These are phyloP conservation scores for Cenchrus purpureus DNA, from an alignment of 176 grass and related monocot species.

Conservation along the genomic window DNA sequence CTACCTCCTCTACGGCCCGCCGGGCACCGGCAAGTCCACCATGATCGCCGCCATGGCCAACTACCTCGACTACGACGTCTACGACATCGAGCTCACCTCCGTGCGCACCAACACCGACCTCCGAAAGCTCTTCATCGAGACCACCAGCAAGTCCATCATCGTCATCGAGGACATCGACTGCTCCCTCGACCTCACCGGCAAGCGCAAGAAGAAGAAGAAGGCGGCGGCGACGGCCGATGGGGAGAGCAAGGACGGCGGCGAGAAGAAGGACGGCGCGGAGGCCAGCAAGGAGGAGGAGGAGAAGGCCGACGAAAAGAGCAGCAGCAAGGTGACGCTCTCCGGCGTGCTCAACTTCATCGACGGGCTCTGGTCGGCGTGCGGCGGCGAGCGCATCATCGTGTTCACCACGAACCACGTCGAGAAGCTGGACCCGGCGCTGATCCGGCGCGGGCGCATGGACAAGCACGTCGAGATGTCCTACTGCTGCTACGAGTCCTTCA, in stretches of 20 bases:
- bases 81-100: slow-evolving; percentile 40
- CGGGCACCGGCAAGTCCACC: slow-evolving; percentile 28
- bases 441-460: slow-evolving; percentile 37
- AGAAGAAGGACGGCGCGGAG: background rate
- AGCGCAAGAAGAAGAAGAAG: slow-evolving; percentile 19
- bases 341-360: slow-evolving; percentile 49
- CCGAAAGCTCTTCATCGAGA: slow-evolving; percentile 43
- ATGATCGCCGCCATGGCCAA: slow-evolving; percentile 35
- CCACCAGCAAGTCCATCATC: slow-evolving; percentile 61
- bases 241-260: background rate
- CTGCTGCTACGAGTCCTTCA: slow-evolving; percentile 32
- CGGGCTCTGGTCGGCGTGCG: slow-evolving; percentile 42
- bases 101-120: slow-evolving; percentile 46
- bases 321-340: slow-evolving; percentile 35
- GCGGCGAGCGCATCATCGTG: slow-evolving; percentile 39
- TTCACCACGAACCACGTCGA: slow-evolving; percentile 45
- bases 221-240: background rate
- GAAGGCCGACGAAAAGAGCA: background rate
- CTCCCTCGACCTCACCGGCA: slow-evolving; percentile 49
- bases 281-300: background rate
- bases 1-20: slow-evolving; percentile 31
- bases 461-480: slow-evolving; percentile 48
- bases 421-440: slow-evolving; percentile 40
- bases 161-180: slow-evolving; percentile 79
- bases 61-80: slow-evolving; percentile 29